phyloP scores from a whole-genome alignment of 208 protist genomes.

The Naegleria gruberi region DNA sequence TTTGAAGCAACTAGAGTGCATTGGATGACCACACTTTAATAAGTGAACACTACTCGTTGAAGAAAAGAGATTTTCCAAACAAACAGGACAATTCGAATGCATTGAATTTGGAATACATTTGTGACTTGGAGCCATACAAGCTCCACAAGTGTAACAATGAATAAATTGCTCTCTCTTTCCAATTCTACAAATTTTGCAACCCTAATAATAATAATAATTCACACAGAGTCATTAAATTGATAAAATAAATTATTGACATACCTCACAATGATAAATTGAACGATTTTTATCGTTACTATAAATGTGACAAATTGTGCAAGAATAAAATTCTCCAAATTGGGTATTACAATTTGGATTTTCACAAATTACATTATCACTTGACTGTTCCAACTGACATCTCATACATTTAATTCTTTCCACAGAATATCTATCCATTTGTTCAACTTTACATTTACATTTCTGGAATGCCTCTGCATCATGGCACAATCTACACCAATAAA shows the following conservation, averaged over 20 bases:
- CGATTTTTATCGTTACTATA: background rate
- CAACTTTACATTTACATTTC: conserved; percentile 1
- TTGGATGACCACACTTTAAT: background rate
- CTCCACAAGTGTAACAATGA: background rate
- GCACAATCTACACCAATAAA: background rate
- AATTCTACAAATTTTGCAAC: background rate
- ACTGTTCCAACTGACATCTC: background rate
- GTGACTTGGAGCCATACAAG: background rate
- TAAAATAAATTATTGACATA: too few species aligned
- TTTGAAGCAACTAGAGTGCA: background rate
- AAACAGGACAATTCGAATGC: background rate
- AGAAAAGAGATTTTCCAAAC: background rate
- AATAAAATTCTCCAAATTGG: background rate
- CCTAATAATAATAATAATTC: background rate
- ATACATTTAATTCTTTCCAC: background rate
- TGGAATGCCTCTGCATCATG: background rate
- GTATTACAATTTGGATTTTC: background rate
- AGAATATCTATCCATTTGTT: conserved; percentile 1
- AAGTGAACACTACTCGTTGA: background rate
- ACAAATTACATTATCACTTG: background rate
- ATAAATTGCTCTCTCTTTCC: background rate
- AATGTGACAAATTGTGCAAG: background rate
- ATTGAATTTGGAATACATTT: background rate
- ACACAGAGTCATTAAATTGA: too few species aligned
- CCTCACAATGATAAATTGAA: background rate